Percentiles rank a stretch among this genome's conserved stretches.
Conservation (phyloP, 257 asterid genomes). For the Salvia splendens region DNA sequence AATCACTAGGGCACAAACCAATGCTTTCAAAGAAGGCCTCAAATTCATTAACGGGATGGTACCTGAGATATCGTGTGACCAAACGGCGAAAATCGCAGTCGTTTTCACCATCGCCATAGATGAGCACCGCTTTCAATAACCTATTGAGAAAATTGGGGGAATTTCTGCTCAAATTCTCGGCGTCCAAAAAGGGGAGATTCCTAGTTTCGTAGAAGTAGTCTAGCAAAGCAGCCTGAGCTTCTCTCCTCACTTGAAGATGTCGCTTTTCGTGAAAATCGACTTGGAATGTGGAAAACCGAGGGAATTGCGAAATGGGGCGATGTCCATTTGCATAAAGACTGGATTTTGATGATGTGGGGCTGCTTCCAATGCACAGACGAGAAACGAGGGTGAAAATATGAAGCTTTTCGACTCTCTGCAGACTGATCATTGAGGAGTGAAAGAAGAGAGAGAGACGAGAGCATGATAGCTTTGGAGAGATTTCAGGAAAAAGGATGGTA, state of each 20-base stretch:
- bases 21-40: constrained; percentile 83
- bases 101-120: constrained; percentile 19
- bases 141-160: constrained; percentile 53
- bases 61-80: constrained; percentile 54
- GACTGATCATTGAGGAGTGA: constrained; percentile 40
- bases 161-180: constrained; percentile 68
- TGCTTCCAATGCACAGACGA: constrained; percentile 11
- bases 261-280: constrained; percentile 22
- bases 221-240: constrained; percentile 60
- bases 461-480: too few relatives aligned
- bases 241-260: constrained; percentile 35
- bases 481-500: too few relatives aligned
- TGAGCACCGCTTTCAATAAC: constrained; percentile 42
- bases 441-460: background rate
- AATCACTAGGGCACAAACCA: constrained; percentile 56
- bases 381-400: constrained; percentile 38
- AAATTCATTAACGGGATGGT: constrained; percentile 79
- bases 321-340: constrained; percentile 36
- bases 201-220: constrained; percentile 75
- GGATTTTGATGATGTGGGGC: constrained; percentile 33
- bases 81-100: constrained; percentile 38
- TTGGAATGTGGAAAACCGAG: constrained; percentile 39
- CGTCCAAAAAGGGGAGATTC: constrained; percentile 58
- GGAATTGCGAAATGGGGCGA: constrained; percentile 27
- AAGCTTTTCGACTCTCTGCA: constrained; percentile 39